Conservation (phyloP, 352 stramenopile species). For the Phytophthora tubulina region DNA sequence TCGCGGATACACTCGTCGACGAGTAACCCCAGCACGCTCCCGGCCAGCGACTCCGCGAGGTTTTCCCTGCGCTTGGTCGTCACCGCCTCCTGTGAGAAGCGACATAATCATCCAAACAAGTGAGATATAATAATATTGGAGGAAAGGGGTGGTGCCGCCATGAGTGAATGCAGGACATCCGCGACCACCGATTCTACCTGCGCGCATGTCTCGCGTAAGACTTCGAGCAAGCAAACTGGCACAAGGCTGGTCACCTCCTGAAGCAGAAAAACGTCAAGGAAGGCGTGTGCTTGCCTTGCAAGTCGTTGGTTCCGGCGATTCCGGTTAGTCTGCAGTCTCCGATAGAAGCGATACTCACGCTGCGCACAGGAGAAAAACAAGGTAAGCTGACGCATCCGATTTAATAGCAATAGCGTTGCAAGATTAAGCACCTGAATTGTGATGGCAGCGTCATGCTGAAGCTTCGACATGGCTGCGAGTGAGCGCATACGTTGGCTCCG, state of each 20-base stretch:
- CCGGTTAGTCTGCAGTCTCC: slow-evolving; percentile 32
- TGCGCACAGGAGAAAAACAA: slow-evolving; percentile 20
- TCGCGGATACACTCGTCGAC: slow-evolving; percentile 40
- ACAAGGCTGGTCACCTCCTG: slow-evolving; percentile 43
- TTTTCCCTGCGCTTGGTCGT: slow-evolving; percentile 33
- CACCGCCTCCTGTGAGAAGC: slow-evolving; percentile 25
- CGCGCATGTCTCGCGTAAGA: slow-evolving; percentile 40
- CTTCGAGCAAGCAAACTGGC: slow-evolving; percentile 52
- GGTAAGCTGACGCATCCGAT: background rate
- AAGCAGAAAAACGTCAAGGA: slow-evolving; percentile 47
- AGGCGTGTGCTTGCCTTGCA: slow-evolving; percentile 27
- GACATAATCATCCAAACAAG: background rate
- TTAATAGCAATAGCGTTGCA: background rate
- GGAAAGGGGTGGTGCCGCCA: no score
- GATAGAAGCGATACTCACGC: slow-evolving; percentile 58
- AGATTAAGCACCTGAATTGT: slow-evolving; percentile 51
- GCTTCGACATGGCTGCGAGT: slow-evolving; percentile 52
- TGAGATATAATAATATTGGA: no score
- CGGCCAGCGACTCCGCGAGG: slow-evolving; percentile 23
- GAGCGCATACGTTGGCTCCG: slow-evolving; percentile 56
- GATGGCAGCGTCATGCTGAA: slow-evolving; percentile 51
- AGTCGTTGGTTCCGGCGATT: slow-evolving; percentile 32
- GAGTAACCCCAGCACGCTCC: slow-evolving; percentile 20
- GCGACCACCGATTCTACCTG: slow-evolving; percentile 42
- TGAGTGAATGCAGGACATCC: no score